Conservation (phyloP, 495 filamentous ascomycete genomes). For the Penicillium nucicola region DNA sequence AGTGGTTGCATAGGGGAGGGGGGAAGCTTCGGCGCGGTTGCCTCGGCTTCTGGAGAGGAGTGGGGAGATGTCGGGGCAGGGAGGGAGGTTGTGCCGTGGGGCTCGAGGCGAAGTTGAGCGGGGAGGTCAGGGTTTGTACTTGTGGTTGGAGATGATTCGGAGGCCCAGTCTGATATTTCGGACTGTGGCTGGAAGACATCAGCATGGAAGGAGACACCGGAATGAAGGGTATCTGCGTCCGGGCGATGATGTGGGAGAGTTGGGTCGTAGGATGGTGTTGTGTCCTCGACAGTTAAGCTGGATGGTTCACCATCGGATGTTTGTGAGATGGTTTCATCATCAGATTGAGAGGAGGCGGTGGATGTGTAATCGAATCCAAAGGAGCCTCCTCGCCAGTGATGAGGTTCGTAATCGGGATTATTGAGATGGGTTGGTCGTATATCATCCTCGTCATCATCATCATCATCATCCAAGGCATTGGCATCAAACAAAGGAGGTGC, state of each 20-base stretch:
- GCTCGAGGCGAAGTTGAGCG: constrained; percentile 29
- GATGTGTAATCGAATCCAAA: constrained; percentile 14
- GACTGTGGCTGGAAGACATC: not conserved
- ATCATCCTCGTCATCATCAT: constrained; percentile 14
- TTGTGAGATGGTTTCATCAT: constrained; percentile 13
- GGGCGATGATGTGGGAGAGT: constrained; percentile 71
- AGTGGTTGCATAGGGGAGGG: constrained; percentile 36
- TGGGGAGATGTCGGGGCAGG: constrained; percentile 33
- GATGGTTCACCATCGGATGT: constrained; percentile 21
- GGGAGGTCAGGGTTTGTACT: constrained; percentile 20
- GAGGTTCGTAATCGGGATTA: not conserved
- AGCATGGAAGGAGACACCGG: constrained; percentile 14
- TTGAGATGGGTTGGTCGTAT: constrained; percentile 3
- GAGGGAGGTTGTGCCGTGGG: constrained; percentile 32
- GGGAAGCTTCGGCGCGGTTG: constrained; percentile 35
- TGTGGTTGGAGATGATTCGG: constrained; percentile 6
- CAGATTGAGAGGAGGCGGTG: constrained; percentile 7
- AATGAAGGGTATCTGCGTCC: constrained; percentile 29
- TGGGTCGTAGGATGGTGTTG: constrained; percentile 49
- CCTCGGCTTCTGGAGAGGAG: constrained; percentile 35
- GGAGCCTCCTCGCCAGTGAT: not conserved
- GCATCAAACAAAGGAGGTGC: constrained; percentile 18
- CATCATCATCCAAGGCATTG: constrained; percentile 22
- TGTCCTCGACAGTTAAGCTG: not conserved
- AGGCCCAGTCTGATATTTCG: not conserved